Evolutionary conservation across 2,329 filamentous ascomycete species (phyloP).

Genomic region (Cladosporium sp.): DNA sequence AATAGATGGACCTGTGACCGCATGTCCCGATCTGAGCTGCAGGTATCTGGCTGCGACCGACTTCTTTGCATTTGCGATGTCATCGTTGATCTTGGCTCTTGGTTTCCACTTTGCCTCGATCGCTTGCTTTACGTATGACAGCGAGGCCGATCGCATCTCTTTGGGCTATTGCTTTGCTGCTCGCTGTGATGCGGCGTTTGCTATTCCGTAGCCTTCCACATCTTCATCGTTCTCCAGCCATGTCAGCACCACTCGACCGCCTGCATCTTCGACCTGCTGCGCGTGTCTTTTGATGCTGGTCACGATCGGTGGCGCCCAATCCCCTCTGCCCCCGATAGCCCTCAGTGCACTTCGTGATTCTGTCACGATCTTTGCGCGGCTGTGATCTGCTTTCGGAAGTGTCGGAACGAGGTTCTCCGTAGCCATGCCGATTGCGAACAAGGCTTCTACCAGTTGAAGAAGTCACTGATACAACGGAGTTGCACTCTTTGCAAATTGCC

Average conservation of each 20-base stretch:
- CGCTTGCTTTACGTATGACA: neutral
- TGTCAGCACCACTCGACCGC: conserved; percentile 22
- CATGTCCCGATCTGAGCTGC: conserved; percentile 8
- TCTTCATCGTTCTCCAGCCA: neutral
- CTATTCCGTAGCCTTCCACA: neutral
- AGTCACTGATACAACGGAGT: too few species aligned
- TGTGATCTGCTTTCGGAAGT: neutral
- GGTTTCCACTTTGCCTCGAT: conserved; percentile 1
- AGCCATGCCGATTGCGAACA: neutral
- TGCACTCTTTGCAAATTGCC: too few species aligned
- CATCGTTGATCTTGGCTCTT: neutral
- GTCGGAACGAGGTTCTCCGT: neutral
- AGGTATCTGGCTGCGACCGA: conserved; percentile 2
- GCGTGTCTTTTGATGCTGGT: neutral
- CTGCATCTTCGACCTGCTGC: neutral
- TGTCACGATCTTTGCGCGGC: neutral
- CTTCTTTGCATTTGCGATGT: conserved; percentile 7
- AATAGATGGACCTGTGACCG: conserved; percentile 7
- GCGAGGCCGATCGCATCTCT: neutral
- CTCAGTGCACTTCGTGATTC: neutral
- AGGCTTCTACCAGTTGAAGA: too few species aligned
- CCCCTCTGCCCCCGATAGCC: neutral
- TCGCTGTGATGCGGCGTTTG: neutral
- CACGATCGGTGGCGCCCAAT: neutral
- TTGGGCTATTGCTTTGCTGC: neutral